Evolutionary conservation across 371 early-diverging fungal species (phyloP).

Genomic region (Lichtheimia hyalospora): DNA sequence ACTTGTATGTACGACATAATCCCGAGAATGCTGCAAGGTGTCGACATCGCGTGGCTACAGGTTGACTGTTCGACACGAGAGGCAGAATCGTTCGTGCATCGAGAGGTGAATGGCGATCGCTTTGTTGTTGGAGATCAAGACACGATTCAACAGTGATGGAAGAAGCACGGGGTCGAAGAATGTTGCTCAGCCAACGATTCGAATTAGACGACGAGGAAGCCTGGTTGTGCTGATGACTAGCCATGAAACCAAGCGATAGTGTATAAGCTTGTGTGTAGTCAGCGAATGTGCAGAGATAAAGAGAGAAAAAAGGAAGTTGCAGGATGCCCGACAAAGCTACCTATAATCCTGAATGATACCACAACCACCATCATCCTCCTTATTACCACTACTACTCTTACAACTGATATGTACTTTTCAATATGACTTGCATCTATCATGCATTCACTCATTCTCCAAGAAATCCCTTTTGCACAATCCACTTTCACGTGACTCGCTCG

Average conservation of each 20-base stretch:
- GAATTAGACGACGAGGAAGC: conserved; percentile 18
- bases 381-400: too few relatives aligned
- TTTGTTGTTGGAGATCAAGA: conserved; percentile 31
- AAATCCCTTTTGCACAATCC: too few relatives aligned
- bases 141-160: conserved; percentile 50
- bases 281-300: neutral
- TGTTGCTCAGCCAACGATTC: conserved; percentile 44
- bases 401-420: too few relatives aligned
- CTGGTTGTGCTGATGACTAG: conserved; percentile 25
- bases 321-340: too few relatives aligned
- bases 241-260: conserved; percentile 16
- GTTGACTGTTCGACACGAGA: conserved; percentile 28
- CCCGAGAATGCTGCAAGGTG: conserved; percentile 38
- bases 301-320: neutral
- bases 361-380: too few relatives aligned
- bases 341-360: too few relatives aligned
- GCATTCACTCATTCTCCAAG: too few relatives aligned
- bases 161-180: conserved; percentile 45
- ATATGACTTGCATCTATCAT: too few relatives aligned
- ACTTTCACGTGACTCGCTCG: too few relatives aligned
- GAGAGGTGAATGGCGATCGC: conserved; percentile 34
- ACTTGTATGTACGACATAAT: conserved; percentile 54
- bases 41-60: conserved; percentile 33
- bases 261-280: neutral
- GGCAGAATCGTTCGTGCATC: conserved; percentile 47